A percentile compares a stretch with the other conserved stretches of the same genome.
Conservation (phyloP, 2,329 filamentous ascomycete species). For the Apiospora kogelbergensis region DNA sequence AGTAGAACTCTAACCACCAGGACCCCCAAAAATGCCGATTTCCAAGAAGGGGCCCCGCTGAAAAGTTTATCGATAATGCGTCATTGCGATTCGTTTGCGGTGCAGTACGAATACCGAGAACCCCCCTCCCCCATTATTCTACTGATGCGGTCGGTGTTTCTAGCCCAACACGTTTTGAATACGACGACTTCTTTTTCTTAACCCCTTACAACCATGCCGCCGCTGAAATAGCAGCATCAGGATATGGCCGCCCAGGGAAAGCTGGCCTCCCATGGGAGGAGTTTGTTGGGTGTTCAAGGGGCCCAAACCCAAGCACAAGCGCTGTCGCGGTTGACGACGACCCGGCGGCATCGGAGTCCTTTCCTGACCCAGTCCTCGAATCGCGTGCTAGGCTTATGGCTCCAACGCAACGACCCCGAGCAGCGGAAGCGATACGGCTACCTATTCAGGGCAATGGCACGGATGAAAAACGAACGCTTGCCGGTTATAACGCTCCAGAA, state of each 20-base stretch:
- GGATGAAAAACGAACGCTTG: slow-evolving; percentile 26
- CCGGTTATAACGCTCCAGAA: slow-evolving; percentile 27
- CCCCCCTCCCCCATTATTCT: too few relatives aligned
- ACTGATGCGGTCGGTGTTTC: neutral
- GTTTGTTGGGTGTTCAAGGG: neutral
- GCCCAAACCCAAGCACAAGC: neutral
- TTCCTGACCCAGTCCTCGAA: neutral
- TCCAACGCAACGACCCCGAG: neutral
- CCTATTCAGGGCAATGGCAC: slow-evolving; percentile 12
- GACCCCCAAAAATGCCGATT: neutral
- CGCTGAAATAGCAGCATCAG: neutral
- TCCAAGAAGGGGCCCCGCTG: neutral
- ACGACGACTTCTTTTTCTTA: neutral
- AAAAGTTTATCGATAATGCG: slow-evolving; percentile 3
- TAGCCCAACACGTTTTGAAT: neutral
- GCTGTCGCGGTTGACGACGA: neutral
- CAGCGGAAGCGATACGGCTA: slow-evolving; percentile 11
- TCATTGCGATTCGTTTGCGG: neutral
- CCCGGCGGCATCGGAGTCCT: neutral
- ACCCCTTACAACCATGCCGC: neutral
- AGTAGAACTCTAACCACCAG: neutral
- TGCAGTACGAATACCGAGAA: neutral
- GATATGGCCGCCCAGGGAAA: neutral
- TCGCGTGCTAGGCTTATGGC: slow-evolving; percentile 8
- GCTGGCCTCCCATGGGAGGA: neutral